Base-by-base conservation (phyloP, 495 filamentous ascomycete genomes). In the Neurospora cerealis region DNA sequence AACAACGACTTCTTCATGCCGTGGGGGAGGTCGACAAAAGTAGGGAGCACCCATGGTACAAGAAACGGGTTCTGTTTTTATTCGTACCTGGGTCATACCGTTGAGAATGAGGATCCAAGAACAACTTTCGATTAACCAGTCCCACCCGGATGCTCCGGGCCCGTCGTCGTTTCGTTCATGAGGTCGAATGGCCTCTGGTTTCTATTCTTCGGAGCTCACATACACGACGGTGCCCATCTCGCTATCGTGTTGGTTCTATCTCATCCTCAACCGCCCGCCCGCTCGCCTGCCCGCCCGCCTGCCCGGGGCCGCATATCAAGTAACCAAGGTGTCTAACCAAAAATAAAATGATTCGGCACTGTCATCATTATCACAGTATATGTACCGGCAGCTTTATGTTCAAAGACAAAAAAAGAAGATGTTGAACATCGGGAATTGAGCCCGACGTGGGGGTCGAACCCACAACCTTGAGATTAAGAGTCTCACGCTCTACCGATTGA, bases 401-500 rank as follows among this genome's bases (percentile, higher is more conserved):
- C 7, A n/a, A 24, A 5, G 9, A 2, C 3, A 10, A 48, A 11
- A 48, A n/a, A 9, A 21, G 32, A 62, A 62, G 32, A 32, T 32
- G 24, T 32, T 32, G 13, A 62, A 62, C 54, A 62, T 62, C 54
- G 54, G 54, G 54, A 62, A 62, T 62, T 62, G 54, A 62, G 54
- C 54, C 54, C 54, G 54, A 62, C 54, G 54, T 62, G 54, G 54
- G 54, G 54, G 54, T 62, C 48, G 48, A 62, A 62, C 48, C 48
- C 48, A 62, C 48, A 62, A 62, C 48, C 48, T 62, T 62, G 48
- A 62, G 48, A 62, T 62, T 91, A 92, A 92, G 89, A 92, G 90
- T 91, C 90, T 90, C 88, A 91, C 90, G 90, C 90, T 91, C 90
- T 91, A 90, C 89, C 89, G 89, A 92, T 91, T 91, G 90, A 92